Evolutionary conservation across 2,329 filamentous ascomycete species (phyloP), one percentile per base, ranked within the genome.

Genomic region (Aspergillus niger): DNA sequence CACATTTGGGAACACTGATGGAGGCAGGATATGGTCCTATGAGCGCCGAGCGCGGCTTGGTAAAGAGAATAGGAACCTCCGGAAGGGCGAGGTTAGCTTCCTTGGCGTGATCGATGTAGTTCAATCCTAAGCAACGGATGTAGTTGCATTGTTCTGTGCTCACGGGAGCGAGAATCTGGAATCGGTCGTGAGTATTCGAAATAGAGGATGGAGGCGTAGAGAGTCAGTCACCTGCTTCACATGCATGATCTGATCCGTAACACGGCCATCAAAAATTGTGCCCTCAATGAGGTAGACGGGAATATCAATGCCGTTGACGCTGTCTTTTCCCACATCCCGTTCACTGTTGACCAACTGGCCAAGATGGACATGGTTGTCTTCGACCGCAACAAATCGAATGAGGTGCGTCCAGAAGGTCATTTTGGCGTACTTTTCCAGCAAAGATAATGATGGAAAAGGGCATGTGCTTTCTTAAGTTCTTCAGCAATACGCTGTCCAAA

Each of bases 81-180:
- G 77, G 77, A 36, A 78, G 66, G 2, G 72, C 64, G 68, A 77
- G 70, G 50, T 71, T 72, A 49, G 74, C 73, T 66, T 80, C 77
- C 15, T 65, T 61, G 8, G 76, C 77, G 58, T 79, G 77, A 64
- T 79, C 72, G 43, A 68, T 69, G 66, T 80, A 80, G 69, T 82
- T 82, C 57, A 81, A 73, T 11, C 80, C 80, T 50, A 81, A 68
- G 65, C 79, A 81, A 43, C 79, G 76, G 52, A 81, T 79, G n/a
- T 76, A 74, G 74, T 65, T 71, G 41, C 70, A 43, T 22, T 50
- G 22, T 57, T 57, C 55, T 8, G 32, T 50, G 22, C 17, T 39
- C 20, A 56, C 49, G 10, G 53, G 58, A 38, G 58, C 44, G 11
- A 60, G 53, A 11, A 60, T 28, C 58, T 60, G 15, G 13, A 22